Evolutionary conservation across 768 basidiomycete species (phyloP).

Genomic region (Dendrothele bispora): DNA sequence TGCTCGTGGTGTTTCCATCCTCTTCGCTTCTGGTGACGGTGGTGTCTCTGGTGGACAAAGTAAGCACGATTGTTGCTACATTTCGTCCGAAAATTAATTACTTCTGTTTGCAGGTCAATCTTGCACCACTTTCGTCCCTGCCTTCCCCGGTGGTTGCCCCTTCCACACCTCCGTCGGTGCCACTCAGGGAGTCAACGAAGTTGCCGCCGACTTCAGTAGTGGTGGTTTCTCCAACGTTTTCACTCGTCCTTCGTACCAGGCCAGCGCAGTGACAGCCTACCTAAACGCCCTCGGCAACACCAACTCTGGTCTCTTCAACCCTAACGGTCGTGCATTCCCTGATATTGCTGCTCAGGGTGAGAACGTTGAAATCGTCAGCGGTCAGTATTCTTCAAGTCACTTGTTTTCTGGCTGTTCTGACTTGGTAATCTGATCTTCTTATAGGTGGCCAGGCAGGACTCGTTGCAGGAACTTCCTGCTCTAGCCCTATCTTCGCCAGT

Average conservation of each 20-base stretch:
- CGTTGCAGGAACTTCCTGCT: conserved; percentile 46
- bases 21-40: conserved; percentile 35
- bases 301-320: conserved; percentile 48
- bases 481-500: conserved; percentile 46
- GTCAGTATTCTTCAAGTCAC: conserved; percentile 19
- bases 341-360: conserved; percentile 19
- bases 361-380: conserved; percentile 24
- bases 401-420: no score
- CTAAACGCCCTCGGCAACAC: conserved; percentile 20
- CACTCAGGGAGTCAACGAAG: conserved; percentile 42
- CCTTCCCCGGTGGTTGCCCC: conserved; percentile 52
- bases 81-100: background rate
- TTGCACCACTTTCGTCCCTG: conserved; percentile 19
- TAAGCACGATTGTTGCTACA: background rate
- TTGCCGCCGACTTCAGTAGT: conserved; percentile 42
- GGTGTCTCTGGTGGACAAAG: conserved; percentile 19
- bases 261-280: conserved; percentile 19
- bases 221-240: conserved; percentile 53
- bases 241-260: conserved; percentile 23
- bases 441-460: conserved; percentile 17
- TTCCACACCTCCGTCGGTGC: conserved; percentile 36
- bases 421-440: conserved; percentile 27
- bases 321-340: conserved; percentile 27
- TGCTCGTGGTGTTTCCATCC: background rate
- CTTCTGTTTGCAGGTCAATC: conserved; percentile 4